Percentiles rank a stretch among this genome's conserved stretches.
phyloP scores from a whole-genome alignment of 768 basidiomycete genomes.

The Pisolithus albus region DNA sequence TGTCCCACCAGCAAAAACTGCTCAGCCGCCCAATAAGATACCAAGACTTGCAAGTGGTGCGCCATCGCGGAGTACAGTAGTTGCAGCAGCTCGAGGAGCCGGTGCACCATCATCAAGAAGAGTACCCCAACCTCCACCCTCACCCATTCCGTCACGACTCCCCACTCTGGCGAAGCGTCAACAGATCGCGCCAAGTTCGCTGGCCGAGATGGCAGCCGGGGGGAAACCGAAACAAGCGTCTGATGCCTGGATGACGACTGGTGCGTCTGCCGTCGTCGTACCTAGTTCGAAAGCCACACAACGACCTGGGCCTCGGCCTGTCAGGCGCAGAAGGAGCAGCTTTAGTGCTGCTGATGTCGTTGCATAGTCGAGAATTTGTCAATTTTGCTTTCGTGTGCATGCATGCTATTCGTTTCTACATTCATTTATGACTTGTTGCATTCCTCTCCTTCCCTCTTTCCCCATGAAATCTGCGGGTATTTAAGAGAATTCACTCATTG shows the following conservation, averaged over 20 bases:
- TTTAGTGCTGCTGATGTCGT: constrained; percentile 84
- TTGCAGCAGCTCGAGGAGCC: constrained; percentile 29
- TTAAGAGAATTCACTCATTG: not conserved
- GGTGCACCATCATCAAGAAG: constrained; percentile 30
- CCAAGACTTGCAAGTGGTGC: constrained; percentile 54
- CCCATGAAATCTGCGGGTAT: not conserved
- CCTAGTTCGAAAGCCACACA: constrained; percentile 60
- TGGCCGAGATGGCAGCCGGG: constrained; percentile 44
- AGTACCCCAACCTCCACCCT: constrained; percentile 43
- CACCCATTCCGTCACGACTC: constrained; percentile 68
- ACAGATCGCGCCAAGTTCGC: constrained; percentile 35
- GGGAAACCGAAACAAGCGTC: constrained; percentile 33
- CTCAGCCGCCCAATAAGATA: constrained; percentile 57
- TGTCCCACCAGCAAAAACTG: constrained; percentile 33
- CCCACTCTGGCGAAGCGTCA: constrained; percentile 63
- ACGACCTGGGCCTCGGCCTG: constrained; percentile 66
- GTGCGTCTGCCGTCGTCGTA: constrained; percentile 60
- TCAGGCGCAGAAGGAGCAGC: constrained; percentile 75
- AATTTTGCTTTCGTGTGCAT: constrained; percentile 11
- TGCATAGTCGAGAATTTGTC: constrained; percentile 38
- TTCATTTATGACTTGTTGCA: not conserved
- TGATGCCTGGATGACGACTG: constrained; percentile 75
- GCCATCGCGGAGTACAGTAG: constrained; percentile 43
- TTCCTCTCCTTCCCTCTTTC: not conserved
- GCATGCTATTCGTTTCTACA: not conserved